Percentiles rank a stretch among this genome's conserved stretches.
Conservation (phyloP, 225 moss, liverwort and hornwort genomes). For the Polytrichum formosum region DNA sequence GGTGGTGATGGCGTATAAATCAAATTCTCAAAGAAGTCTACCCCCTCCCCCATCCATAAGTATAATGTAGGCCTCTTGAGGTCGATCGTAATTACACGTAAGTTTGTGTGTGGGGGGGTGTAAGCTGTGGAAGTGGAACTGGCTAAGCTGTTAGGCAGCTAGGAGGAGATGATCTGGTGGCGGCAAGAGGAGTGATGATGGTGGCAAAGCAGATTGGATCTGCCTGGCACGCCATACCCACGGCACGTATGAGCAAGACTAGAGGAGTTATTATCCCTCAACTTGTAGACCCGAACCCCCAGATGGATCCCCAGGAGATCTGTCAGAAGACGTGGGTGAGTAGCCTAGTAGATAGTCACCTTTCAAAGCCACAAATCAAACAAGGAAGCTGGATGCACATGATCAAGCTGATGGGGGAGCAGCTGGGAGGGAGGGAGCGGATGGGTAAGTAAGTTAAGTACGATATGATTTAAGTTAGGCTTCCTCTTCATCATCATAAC, state of each 20-base stretch:
- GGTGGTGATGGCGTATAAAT: too few relatives aligned
- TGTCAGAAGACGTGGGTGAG: slow-evolving; percentile 32
- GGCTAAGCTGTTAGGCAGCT: too few relatives aligned
- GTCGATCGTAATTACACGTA: too few relatives aligned
- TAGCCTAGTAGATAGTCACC: neutral
- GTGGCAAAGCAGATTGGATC: slow-evolving; percentile 23
- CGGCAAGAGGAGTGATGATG: slow-evolving; percentile 33
- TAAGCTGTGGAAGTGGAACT: too few relatives aligned
- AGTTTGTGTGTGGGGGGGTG: too few relatives aligned
- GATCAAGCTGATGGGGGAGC: too few relatives aligned
- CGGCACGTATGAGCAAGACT: slow-evolving; percentile 41
- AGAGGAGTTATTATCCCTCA: slow-evolving; percentile 21
- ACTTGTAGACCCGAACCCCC: slow-evolving; percentile 18
- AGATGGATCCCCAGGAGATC: slow-evolving; percentile 33
- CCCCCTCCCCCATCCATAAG: too few relatives aligned
- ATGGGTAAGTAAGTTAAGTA: neutral
- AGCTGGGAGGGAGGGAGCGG: too few relatives aligned
- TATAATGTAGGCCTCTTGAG: too few relatives aligned
- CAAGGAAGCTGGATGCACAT: neutral
- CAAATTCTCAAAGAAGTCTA: too few relatives aligned
- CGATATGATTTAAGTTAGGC: neutral
- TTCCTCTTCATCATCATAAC: slow-evolving; percentile 29
- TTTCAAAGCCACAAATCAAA: slow-evolving; percentile 8
- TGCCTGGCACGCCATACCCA: slow-evolving; percentile 27
- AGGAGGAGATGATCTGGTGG: slow-evolving; percentile 10